Evolutionary conservation across 2,329 filamentous ascomycete genomes (phyloP), one percentile per base, ranked within the genome.

Genomic region (Aspergillus costaricaensis): DNA sequence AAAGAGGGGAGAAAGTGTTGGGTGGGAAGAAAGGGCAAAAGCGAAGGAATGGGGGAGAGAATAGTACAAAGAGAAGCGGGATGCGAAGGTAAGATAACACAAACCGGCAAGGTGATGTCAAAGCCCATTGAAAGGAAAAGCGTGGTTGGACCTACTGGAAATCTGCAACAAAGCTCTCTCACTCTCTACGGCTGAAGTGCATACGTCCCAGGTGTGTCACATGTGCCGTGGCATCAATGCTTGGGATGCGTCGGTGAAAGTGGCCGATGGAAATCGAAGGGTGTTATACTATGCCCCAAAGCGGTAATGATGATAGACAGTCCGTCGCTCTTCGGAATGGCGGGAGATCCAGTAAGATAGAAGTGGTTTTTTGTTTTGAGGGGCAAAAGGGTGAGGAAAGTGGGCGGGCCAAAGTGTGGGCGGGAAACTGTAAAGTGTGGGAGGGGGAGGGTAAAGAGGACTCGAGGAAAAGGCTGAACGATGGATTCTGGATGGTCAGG

Each of bases 111-210:
- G n/a, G 41, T 50, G 47, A 49, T 27, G 47, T 49, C 23, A 27
- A 49, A 49, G 21, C 23, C n/a, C 47, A 27, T 30, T 30, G 47
- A 50, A 36, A 50, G 14, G 47, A 50, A 30, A 30, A 15, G 47
- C 25, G 47, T 30, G 47, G 25, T 50, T 30, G 47, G 47, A 50
- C 47, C 47, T 50, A 50, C 47, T 50, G 47, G 47, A 50, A 50
- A 27, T 50, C 47, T 50, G 47, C 47, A 50, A 50, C 27, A 32
- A 50, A 50, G 47, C 25, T 50, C 47, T 12, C 47, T 32, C n/a
- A 12, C 10, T 14, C 12, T 36, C 32, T 50, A 50, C 25, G 27
- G 47, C 47, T 27, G 47, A 32, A 32, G 47, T 50, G 47, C 47
- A 50, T 50, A 50, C 47, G 47, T 50, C 23, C 27, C 41, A 23